A percentile compares a stretch with the other conserved stretches of the same genome.
Conservation (phyloP, 106 monocot species). For the Apostasia shenzhenica region DNA sequence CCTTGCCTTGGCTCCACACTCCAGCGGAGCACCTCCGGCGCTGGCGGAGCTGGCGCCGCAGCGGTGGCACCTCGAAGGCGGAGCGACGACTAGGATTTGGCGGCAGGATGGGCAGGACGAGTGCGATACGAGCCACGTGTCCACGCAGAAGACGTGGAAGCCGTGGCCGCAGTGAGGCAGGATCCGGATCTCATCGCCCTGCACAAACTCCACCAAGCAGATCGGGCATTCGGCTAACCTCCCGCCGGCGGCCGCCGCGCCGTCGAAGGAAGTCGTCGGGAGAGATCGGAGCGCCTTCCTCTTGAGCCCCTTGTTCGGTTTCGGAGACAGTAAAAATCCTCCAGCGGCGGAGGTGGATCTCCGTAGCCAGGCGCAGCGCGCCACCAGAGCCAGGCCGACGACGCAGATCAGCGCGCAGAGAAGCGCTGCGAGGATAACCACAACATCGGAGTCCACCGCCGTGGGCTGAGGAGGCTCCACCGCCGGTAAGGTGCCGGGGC, state of each 20-base stretch:
- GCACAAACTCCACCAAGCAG: conserved; percentile 19
- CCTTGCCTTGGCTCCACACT: conserved; percentile 10
- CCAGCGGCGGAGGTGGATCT: background rate
- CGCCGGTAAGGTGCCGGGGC: background rate
- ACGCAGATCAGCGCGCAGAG: conserved; percentile 35
- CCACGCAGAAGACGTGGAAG: conserved; percentile 23
- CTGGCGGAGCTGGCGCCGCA: background rate
- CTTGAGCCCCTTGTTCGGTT: conserved; percentile 11
- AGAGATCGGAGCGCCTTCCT: conserved; percentile 19
- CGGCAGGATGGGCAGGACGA: conserved; percentile 22
- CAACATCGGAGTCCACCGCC: conserved; percentile 25
- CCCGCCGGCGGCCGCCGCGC: background rate
- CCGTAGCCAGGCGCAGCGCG: conserved; percentile 29
- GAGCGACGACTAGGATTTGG: background rate
- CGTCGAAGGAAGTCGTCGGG: conserved; percentile 9
- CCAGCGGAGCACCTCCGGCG: background rate
- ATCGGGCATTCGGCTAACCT: conserved; percentile 16
- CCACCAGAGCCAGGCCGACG: conserved; percentile 24
- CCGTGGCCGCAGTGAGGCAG: conserved; percentile 23
- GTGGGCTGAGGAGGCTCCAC: conserved; percentile 11
- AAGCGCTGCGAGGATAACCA: conserved; percentile 24
- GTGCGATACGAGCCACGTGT: conserved; percentile 23
- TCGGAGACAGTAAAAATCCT: background rate
- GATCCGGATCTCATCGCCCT: conserved; percentile 22
- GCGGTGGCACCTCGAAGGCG: background rate